Conservation (phyloP, 169 alveolate species). For the Cyclospora cayetanensis region DNA sequence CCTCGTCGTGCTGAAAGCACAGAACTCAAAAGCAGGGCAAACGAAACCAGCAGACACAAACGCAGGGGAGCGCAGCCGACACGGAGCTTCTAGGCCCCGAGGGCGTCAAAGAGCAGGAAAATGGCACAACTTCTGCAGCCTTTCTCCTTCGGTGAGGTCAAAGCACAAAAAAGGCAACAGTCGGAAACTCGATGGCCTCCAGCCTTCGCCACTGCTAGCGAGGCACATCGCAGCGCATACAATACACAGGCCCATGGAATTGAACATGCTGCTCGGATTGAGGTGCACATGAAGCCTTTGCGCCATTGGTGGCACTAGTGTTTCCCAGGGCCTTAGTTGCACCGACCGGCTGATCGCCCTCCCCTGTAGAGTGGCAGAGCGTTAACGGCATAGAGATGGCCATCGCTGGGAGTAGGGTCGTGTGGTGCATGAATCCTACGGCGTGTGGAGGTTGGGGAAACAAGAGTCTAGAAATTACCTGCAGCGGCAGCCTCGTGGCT, state of each 20-base stretch:
- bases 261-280: not conserved
- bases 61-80: no score
- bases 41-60: no score
- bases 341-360: not conserved
- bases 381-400: not conserved
- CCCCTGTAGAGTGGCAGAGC: not conserved
- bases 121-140: constrained; percentile 29
- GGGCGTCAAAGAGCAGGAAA: no score
- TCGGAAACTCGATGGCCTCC: not conserved
- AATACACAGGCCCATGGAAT: not conserved
- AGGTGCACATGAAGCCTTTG: not conserved
- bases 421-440: not conserved
- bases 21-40: no score
- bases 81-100: no score
- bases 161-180: not conserved
- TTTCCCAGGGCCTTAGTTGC: not conserved
- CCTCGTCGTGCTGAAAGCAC: no score
- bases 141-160: constrained; percentile 35
- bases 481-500: no score
- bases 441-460: no score
- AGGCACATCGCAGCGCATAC: no score
- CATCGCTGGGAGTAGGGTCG: not conserved
- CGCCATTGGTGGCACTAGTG: not conserved
- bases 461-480: no score
- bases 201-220: not conserved